Base-by-base conservation (phyloP, 148 eudicot species). In the Pharnaceum exiguum region DNA sequence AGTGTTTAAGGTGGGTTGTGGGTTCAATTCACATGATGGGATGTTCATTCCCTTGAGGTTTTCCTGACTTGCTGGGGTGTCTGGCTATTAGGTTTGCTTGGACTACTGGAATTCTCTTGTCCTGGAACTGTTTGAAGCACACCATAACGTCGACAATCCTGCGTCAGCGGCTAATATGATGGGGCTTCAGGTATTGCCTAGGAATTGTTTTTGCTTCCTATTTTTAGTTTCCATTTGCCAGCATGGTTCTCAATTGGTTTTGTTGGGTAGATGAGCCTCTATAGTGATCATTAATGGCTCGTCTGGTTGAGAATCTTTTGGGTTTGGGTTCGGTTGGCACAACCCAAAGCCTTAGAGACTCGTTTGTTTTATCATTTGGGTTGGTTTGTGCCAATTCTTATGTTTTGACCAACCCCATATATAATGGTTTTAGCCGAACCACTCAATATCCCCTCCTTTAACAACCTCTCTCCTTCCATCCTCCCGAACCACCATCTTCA, bases 31-130 rank as follows among this genome's bases (percentile, higher is more conserved):
- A 44, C 38, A 30, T 13, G 59, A 46, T 55, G 22, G 16, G 53
- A 11, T 9, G 17, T 29, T 15, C 19, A 24, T 44, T 40, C 22
- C 25, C 29, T 52, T 44, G 3, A 18, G 38, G 22, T 46, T 5
- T 35, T 19, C 25, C 19, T 31, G 18, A 52, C 37, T 3, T 35
- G 31, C 36, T 45, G 47, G 33, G 6, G 46, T 16, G 26, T 36
- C 43, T 51, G 38, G 7, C 32, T 39, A 40, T 58, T 60, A 94
- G 99, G 99, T 94, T 66, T 94, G 99, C 84, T 75, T 94, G 87
- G 99, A 94, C 68, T 94, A 86, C 64, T 94, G 99, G 99, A 94
- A 94, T 58, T 78, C 95, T 39, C 48, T 89, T 48, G 93, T 94
- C 45, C 70, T 73, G 51, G 95, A 83, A 71, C 75, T 94, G 49